Percentiles rank a stretch among this genome's conserved stretches.
These are phyloP conservation scores for Leucosporidium yakuticum DNA, from an alignment of 768 basidiomycete genomes.

Conservation along the genomic window DNA sequence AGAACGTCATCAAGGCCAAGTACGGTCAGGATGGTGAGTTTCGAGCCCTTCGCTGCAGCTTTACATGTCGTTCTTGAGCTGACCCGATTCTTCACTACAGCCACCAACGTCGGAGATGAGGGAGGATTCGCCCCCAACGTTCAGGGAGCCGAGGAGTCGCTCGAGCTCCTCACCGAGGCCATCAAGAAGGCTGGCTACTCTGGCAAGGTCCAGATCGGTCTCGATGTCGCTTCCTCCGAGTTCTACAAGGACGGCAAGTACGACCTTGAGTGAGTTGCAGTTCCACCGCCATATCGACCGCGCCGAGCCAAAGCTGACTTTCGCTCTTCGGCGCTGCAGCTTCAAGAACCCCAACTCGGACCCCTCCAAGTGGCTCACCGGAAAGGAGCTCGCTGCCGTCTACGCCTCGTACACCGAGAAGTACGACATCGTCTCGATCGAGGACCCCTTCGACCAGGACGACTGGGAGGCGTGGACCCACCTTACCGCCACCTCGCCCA, in stretches of 20 bases:
- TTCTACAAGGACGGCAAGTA: conserved; percentile 99
- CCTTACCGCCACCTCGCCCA: conserved; percentile 69
- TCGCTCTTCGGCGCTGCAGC: conserved; percentile 34
- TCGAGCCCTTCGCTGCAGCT: background rate
- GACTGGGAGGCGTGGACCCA: conserved; percentile 98
- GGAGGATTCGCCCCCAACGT: conserved; percentile 99
- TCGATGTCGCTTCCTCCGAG: conserved; percentile 90
- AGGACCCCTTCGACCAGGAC: conserved; percentile 99
- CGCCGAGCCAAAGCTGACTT: conserved; percentile 1
- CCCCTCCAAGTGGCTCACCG: conserved; percentile 90
- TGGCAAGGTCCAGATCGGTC: conserved; percentile 96
- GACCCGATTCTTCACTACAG: conserved; percentile 48
- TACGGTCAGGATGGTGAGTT: conserved; percentile 93
- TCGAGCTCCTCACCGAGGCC: conserved; percentile 86
- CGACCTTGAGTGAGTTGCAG: conserved; percentile 60
- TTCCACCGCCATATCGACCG: background rate
- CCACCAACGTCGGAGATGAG: conserved; percentile 98
- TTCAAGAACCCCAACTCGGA: conserved; percentile 99
- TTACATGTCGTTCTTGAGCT: background rate
- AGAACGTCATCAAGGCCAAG: conserved; percentile 98
- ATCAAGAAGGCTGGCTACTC: conserved; percentile 98
- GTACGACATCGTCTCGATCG: conserved; percentile 86
- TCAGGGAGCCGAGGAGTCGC: conserved; percentile 90
- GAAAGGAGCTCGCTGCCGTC: conserved; percentile 82
- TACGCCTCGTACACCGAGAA: conserved; percentile 80